A percentile compares a stretch with the other conserved stretches of the same genome.
phyloP scores from a whole-genome alignment of 108 stramenopile species.

The Nitzschia sp. region DNA sequence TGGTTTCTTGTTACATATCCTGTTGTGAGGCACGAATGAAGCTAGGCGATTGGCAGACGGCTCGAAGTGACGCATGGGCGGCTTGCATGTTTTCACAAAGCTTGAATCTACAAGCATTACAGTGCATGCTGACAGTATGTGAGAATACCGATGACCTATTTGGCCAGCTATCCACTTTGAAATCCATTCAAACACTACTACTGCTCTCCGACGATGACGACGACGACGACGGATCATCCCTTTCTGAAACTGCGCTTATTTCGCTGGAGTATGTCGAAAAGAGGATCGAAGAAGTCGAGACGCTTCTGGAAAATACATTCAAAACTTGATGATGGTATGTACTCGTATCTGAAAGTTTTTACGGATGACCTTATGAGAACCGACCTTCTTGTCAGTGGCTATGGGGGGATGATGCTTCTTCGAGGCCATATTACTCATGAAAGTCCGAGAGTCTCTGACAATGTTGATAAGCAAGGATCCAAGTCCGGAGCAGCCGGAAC shows the following conservation, averaged over 20 bases:
- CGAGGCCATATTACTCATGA: too few species aligned
- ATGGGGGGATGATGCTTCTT: too few species aligned
- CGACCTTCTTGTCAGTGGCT: too few species aligned
- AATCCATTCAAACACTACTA: not conserved
- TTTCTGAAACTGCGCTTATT: too few species aligned
- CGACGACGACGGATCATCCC: not conserved
- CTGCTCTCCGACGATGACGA: not conserved
- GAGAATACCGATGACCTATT: constrained; percentile 4
- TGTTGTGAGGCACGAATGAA: not conserved
- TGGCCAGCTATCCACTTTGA: constrained; percentile 1
- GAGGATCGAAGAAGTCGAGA: not conserved
- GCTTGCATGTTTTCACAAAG: constrained; percentile 12
- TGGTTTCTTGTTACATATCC: not conserved
- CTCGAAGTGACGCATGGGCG: constrained; percentile 18
- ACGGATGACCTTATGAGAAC: too few species aligned
- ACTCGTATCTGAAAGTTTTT: not conserved
- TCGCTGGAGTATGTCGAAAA: not conserved
- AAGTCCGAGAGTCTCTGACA: too few species aligned
- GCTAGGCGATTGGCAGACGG: constrained; percentile 14
- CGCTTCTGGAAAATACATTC: not conserved
- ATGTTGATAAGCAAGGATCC: too few species aligned
- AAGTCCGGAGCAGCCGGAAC: too few species aligned
- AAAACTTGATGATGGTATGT: not conserved
- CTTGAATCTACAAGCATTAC: not conserved
- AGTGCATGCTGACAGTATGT: constrained; percentile 17